Conservation (phyloP, 2,329 filamentous ascomycete genomes). For the Nemania diffusa region DNA sequence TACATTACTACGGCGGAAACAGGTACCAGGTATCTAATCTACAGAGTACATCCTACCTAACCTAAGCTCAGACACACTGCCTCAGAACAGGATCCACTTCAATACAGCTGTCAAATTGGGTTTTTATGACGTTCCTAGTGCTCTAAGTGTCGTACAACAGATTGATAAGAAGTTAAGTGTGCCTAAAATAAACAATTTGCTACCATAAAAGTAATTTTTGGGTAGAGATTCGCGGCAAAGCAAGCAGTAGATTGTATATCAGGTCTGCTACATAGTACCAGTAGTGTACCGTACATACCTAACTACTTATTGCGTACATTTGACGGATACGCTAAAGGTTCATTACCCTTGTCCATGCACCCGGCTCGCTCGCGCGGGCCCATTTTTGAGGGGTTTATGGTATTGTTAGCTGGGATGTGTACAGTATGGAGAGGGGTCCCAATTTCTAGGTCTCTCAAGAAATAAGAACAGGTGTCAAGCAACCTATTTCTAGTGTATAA, state of each 20-base stretch:
- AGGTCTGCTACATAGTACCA: no score
- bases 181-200: not conserved
- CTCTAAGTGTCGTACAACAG: not conserved
- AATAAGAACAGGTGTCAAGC: no score
- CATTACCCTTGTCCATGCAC: not conserved
- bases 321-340: not conserved
- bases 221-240: not conserved
- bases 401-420: constrained; percentile 19
- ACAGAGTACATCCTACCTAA: no score
- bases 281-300: no score
- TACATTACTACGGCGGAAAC: no score
- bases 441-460: no score
- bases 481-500: no score
- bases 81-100: constrained; percentile 8
- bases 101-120: not conserved
- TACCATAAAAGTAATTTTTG: not conserved
- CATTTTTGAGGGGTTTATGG: constrained; percentile 15
- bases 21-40: no score
- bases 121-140: not conserved
- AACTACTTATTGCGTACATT: not conserved
- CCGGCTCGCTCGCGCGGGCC: constrained; percentile 7
- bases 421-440: not conserved
- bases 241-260: not conserved
- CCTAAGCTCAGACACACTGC: no score
- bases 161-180: not conserved